Conservation (phyloP, 805 yeast genomes). For the Barnettozyma pratensis region DNA sequence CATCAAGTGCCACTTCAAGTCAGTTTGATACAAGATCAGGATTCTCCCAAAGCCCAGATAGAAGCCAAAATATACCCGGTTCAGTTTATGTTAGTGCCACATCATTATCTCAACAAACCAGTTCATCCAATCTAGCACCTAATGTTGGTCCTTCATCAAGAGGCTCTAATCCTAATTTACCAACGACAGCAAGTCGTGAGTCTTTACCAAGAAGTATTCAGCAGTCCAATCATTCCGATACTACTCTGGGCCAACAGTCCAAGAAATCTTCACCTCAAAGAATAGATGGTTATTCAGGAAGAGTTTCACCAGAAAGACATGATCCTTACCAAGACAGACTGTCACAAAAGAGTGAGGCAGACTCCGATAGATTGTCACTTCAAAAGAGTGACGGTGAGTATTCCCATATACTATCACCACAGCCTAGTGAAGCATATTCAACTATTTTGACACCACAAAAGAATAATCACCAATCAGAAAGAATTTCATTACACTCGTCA, state of each 20-base stretch:
- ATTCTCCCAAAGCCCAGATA: not conserved
- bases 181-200: not conserved
- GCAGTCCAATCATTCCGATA: not conserved
- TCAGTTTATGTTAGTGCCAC: not conserved
- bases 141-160: not conserved
- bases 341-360: too few relatives aligned
- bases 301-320: not conserved
- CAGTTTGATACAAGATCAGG: not conserved
- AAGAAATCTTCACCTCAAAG: not conserved
- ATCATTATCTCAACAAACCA: not conserved
- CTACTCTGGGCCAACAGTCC: not conserved
- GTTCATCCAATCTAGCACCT: not conserved
- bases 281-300: not conserved
- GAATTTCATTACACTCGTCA: not conserved
- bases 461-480: not conserved
- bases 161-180: not conserved
- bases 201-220: not conserved
- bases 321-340: too few relatives aligned
- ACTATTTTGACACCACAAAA: not conserved
- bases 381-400: too few relatives aligned
- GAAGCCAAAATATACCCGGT: not conserved
- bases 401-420: not conserved
- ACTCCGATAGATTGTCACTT: too few relatives aligned
- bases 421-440: not conserved
- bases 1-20: conserved; percentile 1